Base-by-base conservation (phyloP, 306 rosid species). In the Dryas alaskensis region DNA sequence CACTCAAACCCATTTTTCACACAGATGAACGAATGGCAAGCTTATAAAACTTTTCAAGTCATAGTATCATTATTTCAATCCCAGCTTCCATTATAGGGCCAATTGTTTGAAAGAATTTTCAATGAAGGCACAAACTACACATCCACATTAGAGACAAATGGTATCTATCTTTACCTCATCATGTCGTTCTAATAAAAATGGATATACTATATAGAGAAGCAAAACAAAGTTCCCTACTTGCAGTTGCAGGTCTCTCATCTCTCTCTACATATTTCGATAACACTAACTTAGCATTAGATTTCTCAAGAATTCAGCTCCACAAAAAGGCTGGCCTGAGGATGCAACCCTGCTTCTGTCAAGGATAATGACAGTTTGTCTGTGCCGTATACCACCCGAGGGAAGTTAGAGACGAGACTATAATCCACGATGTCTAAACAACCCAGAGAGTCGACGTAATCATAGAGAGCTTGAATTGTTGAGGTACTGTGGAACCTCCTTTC, bases 261-360 rank as follows among this genome's bases (percentile, higher is more conserved):
- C 70, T 61, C 59, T 31, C 71, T 42, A 43, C 22, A 22, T 22
- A 37, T 16, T 57, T 55, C n/a, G 42, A 67, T 77, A 16, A 61
- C 47, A 8, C 9, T 55, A 27, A 13, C 19, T 58, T 12, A 13
- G 57, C 46, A 52, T 45, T 61, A 5, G 27, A 59, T 63, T 43
- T 13, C 14, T 78, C 55, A 86, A 10, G 79, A 79, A 80, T 76
- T 81, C 48, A 75, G 75, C 81, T 86, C 90, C 83, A 86, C 88
- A 72, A 86, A 86, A 67, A 86, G 88, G 73, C 90, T 79, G 46
- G 88, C 90, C 76, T 86, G 90, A 79, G 99, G 99, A 84, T 95
- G 98, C 83, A 95, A 86, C 65, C 98, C 97, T 11, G 97, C 96
- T 79, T 95, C 99, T 82, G 88, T 87, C 91, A 95, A 83, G 75